Evolutionary conservation across 2,329 filamentous ascomycete species (phyloP), one percentile per base, ranked within the genome.

Genomic region (Acrocalymma vagum): DNA sequence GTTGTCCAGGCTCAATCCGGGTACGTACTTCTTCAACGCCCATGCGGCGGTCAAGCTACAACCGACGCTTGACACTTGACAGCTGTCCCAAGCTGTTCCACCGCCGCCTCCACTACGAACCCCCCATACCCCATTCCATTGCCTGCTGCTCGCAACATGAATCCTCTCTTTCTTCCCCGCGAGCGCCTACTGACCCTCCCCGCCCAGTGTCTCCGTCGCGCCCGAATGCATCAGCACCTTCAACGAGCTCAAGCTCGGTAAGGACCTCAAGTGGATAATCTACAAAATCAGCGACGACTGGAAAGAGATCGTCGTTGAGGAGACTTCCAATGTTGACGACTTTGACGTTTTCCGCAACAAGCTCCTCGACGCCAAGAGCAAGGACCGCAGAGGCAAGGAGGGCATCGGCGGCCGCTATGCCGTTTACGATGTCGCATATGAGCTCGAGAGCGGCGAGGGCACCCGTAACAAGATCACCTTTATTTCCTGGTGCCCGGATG

Each of bases 271-370:
- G 77, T 95, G 83, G 81, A 87, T 94, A 77, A 84, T 94, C 80
- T 93, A 83, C 85, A 90, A 91, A 81, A 84, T 94, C 70, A 86
- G 85, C 55, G 87, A 92, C 74, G 82, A 91, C 78, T 84, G 85
- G 81, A 90, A 86, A 75, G 74, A 90, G 75, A 90, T 94, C 69
- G 85, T 88, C 45, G 83, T 94, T 61, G 88, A 93, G 74, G 84
- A 89, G 70, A 79, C 83, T 38, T 87, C 84, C 44, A 75, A 75
- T 48, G 78, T 85, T 60, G 74, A 74, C 56, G 83, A 91, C 72
- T 93, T 83, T 78, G 82, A 87, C 43, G 73, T 63, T 53, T 90
- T 92, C 81, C 86, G 87, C 62, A 77, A 90, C 72, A 87, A 86
- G 79, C 85, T 94, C 53, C 70, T 90, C 68, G 82, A 78, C 65